These are phyloP conservation scores for Pleurotus djamor DNA, from an alignment of 768 basidiomycete genomes.

Conservation along the genomic window DNA sequence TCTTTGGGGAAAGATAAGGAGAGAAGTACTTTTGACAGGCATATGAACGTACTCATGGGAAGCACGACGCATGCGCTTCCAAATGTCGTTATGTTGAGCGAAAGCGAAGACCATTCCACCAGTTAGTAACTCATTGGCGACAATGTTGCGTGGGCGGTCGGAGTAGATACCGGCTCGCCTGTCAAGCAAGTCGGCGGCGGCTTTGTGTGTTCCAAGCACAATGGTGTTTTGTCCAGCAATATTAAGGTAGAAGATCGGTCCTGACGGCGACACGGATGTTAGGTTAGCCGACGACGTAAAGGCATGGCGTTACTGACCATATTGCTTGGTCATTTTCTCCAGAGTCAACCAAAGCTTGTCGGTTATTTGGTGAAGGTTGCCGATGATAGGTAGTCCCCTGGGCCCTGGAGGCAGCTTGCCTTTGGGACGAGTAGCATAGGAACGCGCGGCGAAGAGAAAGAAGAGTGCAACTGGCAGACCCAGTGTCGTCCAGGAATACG, in stretches of 20 bases:
- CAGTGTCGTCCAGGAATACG: neutral
- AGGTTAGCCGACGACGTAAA: neutral
- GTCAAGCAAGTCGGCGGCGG: slow-evolving; percentile 13
- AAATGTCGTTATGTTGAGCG: slow-evolving; percentile 12
- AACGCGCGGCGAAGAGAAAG: slow-evolving; percentile 2
- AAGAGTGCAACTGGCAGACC: neutral
- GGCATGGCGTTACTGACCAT: slow-evolving; percentile 10
- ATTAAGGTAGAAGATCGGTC: slow-evolving; percentile 12
- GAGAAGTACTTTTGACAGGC: neutral
- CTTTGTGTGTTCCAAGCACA: slow-evolving; percentile 12
- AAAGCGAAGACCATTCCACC: slow-evolving; percentile 14
- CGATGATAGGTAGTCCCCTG: slow-evolving; percentile 11
- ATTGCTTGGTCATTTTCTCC: slow-evolving; percentile 15
- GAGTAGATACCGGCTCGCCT: slow-evolving; percentile 22
- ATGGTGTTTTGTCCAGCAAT: slow-evolving; percentile 15
- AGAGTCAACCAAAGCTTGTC: slow-evolving; percentile 14
- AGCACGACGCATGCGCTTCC: slow-evolving; percentile 11
- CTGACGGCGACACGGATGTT: neutral
- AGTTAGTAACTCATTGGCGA: slow-evolving; percentile 21
- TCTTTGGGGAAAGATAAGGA: neutral
- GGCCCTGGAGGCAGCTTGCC: slow-evolving; percentile 17
- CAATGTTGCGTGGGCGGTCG: slow-evolving; percentile 20
- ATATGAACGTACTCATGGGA: slow-evolving; percentile 13
- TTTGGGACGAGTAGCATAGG: neutral
- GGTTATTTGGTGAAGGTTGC: slow-evolving; percentile 14